A percentile compares a stretch with the other conserved stretches of the same genome.
Evolutionary conservation across 768 basidiomycete species (phyloP).

Genomic region (Gymnopilus dilepis): DNA sequence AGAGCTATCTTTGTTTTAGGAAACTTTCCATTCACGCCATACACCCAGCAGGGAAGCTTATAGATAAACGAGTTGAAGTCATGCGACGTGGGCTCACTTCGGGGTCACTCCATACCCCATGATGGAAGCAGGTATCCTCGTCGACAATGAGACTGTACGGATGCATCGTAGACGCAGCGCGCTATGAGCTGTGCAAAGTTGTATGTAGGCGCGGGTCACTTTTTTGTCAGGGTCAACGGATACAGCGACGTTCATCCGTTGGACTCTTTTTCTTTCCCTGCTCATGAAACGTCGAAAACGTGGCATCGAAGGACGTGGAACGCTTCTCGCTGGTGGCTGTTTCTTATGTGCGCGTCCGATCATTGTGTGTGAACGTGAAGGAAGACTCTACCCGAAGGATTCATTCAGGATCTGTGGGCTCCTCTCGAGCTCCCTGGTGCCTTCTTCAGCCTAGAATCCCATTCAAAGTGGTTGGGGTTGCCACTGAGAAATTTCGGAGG

Average conservation of each 20-base stretch:
- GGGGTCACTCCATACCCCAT: not conserved
- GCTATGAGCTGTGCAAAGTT: no score
- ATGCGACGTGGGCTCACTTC: not conserved
- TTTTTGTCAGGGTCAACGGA: no score
- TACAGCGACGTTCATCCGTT: no score
- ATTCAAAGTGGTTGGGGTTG: not conserved
- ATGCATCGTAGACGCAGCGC: no score
- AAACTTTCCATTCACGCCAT: not conserved
- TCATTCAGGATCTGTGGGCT: not conserved
- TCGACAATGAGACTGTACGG: not conserved
- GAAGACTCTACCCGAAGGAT: not conserved
- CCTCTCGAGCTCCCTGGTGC: not conserved
- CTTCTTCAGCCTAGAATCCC: not conserved
- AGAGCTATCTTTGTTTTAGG: not conserved
- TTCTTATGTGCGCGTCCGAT: not conserved
- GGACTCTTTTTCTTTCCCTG: not conserved
- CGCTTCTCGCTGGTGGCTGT: not conserved
- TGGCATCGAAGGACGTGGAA: not conserved
- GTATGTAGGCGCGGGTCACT: no score
- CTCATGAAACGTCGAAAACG: not conserved
- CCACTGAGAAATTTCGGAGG: constrained; percentile 13
- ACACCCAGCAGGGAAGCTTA: no score
- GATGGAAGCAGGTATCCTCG: not conserved
- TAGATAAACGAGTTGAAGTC: not conserved
- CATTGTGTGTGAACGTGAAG: not conserved